Evolutionary conservation across 768 basidiomycete genomes (phyloP).

Genomic region (Suillus occidentalis): DNA sequence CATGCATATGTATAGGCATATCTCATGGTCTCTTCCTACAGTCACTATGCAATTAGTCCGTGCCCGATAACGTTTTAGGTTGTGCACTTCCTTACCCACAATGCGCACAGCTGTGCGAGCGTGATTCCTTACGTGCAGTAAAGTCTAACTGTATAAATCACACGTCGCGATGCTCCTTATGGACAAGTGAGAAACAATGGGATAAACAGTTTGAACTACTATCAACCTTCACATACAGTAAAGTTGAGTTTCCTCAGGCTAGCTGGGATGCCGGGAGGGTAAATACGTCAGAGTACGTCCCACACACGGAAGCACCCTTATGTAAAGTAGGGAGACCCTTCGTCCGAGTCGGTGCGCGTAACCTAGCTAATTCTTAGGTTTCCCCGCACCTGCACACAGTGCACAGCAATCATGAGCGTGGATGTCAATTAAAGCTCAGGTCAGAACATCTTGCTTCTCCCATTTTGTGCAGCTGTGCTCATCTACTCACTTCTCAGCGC

Average conservation of each 20-base stretch:
- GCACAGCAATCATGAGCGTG: conserved; percentile 11
- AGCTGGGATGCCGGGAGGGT: background rate
- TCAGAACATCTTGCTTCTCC: background rate
- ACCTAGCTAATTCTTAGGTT: conserved; percentile 4
- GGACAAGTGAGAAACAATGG: background rate
- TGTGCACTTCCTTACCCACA: background rate
- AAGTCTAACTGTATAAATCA: background rate
- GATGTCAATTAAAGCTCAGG: background rate
- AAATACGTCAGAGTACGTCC: background rate
- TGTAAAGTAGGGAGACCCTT: background rate
- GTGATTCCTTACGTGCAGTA: background rate
- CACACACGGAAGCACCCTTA: background rate
- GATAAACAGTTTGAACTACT: background rate
- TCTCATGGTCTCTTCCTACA: background rate
- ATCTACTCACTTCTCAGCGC: too few species aligned
- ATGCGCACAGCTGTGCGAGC: background rate
- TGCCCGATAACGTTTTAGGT: conserved; percentile 6
- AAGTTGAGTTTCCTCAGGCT: background rate
- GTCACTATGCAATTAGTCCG: background rate
- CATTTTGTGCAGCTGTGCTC: background rate
- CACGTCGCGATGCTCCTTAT: background rate
- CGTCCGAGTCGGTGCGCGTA: background rate
- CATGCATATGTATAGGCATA: background rate
- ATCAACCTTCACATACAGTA: background rate
- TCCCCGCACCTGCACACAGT: conserved; percentile 17